phyloP scores from a whole-genome alignment of 2,329 filamentous ascomycete genomes.

The Penicillium capsulatum region DNA sequence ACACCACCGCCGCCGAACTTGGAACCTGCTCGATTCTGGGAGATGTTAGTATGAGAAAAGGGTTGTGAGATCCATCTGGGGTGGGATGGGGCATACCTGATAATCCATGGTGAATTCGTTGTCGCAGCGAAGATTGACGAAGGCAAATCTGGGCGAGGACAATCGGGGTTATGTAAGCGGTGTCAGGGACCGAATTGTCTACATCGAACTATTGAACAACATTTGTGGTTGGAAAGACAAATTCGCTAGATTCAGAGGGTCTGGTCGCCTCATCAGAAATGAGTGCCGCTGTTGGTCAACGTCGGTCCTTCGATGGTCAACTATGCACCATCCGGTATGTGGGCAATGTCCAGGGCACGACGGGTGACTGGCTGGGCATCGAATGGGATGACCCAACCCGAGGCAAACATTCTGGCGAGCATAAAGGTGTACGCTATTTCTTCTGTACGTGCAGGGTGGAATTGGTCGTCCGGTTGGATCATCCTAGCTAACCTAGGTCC shows the following conservation, averaged over 20 bases:
- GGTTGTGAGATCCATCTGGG: not conserved
- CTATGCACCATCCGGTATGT: slow-evolving; percentile 82
- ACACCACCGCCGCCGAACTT: slow-evolving; percentile 98
- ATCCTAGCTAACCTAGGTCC: slow-evolving; percentile 23
- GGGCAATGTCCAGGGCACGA: slow-evolving; percentile 70
- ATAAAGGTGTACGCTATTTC: slow-evolving; percentile 77
- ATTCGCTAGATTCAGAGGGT: too few species aligned
- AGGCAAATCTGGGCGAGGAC: slow-evolving; percentile 11
- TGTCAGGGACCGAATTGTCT: slow-evolving; percentile 1
- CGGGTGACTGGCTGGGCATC: slow-evolving; percentile 82
- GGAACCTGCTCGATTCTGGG: slow-evolving; percentile 86
- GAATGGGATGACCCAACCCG: slow-evolving; percentile 89
- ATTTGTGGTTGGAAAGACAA: not conserved
- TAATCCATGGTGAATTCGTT: slow-evolving; percentile 8
- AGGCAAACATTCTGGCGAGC: slow-evolving; percentile 86
- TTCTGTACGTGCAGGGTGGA: slow-evolving; percentile 54
- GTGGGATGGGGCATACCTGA: slow-evolving; percentile 1
- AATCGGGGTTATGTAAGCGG: slow-evolving; percentile 26
- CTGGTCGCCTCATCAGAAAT: slow-evolving; percentile 4
- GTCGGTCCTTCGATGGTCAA: slow-evolving; percentile 72
- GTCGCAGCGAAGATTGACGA: slow-evolving; percentile 7
- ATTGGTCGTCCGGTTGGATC: not conserved
- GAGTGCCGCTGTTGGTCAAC: slow-evolving; percentile 55
- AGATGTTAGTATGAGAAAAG: slow-evolving; percentile 8
- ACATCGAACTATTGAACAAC: not conserved